Conservation (phyloP, 345 rosid genomes). For the Dipteronia dyeriana region DNA sequence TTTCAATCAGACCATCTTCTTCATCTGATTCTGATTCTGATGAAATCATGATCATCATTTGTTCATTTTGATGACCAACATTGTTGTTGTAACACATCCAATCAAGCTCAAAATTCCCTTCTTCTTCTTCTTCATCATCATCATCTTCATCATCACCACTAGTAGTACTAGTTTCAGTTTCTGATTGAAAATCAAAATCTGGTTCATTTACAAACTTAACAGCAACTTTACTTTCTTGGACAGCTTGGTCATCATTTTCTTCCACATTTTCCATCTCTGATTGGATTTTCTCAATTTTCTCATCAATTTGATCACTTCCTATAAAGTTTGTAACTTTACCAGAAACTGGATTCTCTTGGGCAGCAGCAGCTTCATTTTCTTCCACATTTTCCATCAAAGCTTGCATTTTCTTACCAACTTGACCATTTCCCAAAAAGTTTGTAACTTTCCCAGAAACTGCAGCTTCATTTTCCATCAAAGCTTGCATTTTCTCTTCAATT, state of each 20-base stretch:
- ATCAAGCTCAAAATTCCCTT: slow-evolving; percentile 29
- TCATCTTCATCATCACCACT: slow-evolving; percentile 11
- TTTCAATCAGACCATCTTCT: slow-evolving; percentile 73
- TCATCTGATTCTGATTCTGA: slow-evolving; percentile 28
- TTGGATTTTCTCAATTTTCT: slow-evolving; percentile 13
- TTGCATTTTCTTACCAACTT: too few species aligned
- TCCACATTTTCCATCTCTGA: slow-evolving; percentile 4
- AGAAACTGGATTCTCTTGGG: too few species aligned
- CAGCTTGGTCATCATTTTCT: slow-evolving; percentile 5
- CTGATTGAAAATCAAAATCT: slow-evolving; percentile 31
- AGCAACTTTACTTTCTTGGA: slow-evolving; percentile 20
- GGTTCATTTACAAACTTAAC: slow-evolving; percentile 20
- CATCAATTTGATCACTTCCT: slow-evolving; percentile 11
- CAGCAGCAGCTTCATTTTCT: too few species aligned
- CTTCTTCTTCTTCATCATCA: slow-evolving; percentile 30
- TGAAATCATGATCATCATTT: neutral
- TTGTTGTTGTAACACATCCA: slow-evolving; percentile 27
- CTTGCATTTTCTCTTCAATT: too few species aligned
- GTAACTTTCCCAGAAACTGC: too few species aligned
- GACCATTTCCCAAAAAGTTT: too few species aligned
- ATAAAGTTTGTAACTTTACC: neutral
- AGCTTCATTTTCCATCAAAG: too few species aligned
- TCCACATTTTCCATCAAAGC: too few species aligned
- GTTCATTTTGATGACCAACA: slow-evolving; percentile 18
- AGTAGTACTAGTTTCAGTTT: slow-evolving; percentile 32